phyloP scores from a whole-genome alignment of 2,329 filamentous ascomycete genomes.

The Stagonosporopsis cucurbitacearum region DNA sequence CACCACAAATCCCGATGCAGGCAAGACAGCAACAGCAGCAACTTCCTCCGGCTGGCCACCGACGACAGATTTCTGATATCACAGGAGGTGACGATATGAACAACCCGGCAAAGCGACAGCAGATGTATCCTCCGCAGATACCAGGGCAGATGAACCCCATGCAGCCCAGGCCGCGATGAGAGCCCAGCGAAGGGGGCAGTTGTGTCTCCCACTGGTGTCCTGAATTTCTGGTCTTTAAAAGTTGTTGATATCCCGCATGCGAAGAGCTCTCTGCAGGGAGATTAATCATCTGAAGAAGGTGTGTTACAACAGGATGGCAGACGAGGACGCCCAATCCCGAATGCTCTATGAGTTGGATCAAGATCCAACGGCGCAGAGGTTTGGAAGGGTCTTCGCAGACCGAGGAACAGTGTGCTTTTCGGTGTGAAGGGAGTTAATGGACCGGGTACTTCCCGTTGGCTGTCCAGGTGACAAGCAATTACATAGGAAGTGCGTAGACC shows the following conservation, averaged over 20 bases:
- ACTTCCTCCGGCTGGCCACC: conserved; percentile 46
- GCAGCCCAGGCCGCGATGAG: conserved; percentile 57
- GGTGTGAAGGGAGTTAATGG: conserved; percentile 1
- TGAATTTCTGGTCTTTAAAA: background rate
- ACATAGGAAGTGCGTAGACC: background rate
- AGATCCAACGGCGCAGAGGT: conserved; percentile 3
- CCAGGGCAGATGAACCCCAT: conserved; percentile 57
- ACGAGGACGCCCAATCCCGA: conserved; percentile 1
- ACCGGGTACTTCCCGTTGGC: background rate
- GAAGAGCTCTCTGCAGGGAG: conserved; percentile 9
- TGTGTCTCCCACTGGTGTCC: background rate
- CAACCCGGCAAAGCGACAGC: conserved; percentile 64
- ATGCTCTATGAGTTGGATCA: conserved; percentile 9
- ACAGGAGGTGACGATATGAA: conserved; percentile 60
- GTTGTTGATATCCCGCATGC: background rate
- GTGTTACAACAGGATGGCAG: background rate
- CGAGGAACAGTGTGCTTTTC: background rate
- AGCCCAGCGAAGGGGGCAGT: background rate
- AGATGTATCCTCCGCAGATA: conserved; percentile 58
- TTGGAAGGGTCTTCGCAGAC: conserved; percentile 13
- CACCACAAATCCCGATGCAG: conserved; percentile 49
- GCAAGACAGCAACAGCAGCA: conserved; percentile 39
- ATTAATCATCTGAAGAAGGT: background rate
- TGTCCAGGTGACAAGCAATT: background rate
- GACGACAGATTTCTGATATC: conserved; percentile 68